Evolutionary conservation across 1,284 basidiomycete species (phyloP), one percentile per base, ranked within the genome.

Genomic region (Puccinia horiana): DNA sequence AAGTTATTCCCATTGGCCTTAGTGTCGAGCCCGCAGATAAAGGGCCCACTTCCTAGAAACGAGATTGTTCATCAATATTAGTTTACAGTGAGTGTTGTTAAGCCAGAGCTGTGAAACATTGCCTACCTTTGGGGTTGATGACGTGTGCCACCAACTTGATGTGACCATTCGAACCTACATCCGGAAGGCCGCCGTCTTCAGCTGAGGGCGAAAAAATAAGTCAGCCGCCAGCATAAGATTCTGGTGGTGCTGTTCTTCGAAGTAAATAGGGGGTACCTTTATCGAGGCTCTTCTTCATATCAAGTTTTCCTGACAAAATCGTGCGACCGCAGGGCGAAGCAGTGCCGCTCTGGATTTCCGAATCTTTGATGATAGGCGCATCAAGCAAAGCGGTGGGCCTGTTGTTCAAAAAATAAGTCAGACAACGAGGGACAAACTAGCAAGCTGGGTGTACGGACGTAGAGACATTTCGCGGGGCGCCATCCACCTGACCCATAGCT

Each of bases 271-370:
- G 29, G 29, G 11, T 56, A 80, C 78, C 47, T 72, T 44, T 61
- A 37, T 72, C 40, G 16, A 80, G 37, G 18, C 52, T n/a, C 32
- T 56, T 61, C 47, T 72, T 40, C 37, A 80, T 73, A 11, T 80
- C 78, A 1, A 72, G 52, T 52, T 54, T 69, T 0, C 78, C 78
- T 23, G 63, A 67, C 32, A 73, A 32, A 6, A 80, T 47, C 2
- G 78, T 80, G n/a, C 78, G 78, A 29, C 78, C 78, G 49, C 78
- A 80, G 26, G 78, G 67, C 26, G 78, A 73, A 42, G 78, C 78
- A 6, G 40, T 58, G 1, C 77, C 77, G n/a, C 40, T 72, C 4
- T n/a, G 1, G 40, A 80, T 72, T 26, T 80, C 69, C 1, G n/a
- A 18, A 56, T 73, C 69, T 32, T 67, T 69, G 26, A 80, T 58